Conservation (phyloP, 169 alveolate species). For the Eimeria falciformis region DNA sequence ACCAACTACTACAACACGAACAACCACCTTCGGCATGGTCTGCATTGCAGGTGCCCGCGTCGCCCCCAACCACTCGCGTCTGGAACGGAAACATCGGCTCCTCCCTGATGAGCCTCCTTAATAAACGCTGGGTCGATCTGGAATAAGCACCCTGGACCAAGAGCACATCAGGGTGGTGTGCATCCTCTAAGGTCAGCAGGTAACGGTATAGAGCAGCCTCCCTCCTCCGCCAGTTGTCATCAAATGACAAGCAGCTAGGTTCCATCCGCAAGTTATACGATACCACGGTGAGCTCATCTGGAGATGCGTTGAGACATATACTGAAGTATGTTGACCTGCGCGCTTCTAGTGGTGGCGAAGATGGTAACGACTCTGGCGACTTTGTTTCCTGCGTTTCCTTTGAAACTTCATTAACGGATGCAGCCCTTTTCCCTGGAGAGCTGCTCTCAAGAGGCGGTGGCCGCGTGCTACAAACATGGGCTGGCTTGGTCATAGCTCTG, state of each 20-base stretch:
- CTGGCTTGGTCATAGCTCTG: background rate
- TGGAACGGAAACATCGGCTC: constrained; percentile 68
- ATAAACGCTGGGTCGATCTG: constrained; percentile 38
- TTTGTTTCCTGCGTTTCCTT: background rate
- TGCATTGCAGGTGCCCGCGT: constrained; percentile 52
- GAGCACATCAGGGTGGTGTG: constrained; percentile 73
- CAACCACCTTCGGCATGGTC: constrained; percentile 60
- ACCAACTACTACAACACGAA: constrained; percentile 60
- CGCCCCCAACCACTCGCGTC: constrained; percentile 69
- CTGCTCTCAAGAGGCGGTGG: background rate
- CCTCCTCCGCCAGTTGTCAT: constrained; percentile 75
- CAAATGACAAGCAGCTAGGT: constrained; percentile 65
- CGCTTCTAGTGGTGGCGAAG: constrained; percentile 52
- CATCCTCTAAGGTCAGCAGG: constrained; percentile 52
- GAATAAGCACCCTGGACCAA: constrained; percentile 76
- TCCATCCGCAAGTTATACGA: constrained; percentile 81
- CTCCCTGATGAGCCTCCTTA: constrained; percentile 53
- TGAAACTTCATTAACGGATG: background rate
- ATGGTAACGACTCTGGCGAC: constrained; percentile 17
- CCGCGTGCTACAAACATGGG: constrained; percentile 12
- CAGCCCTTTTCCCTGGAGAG: background rate
- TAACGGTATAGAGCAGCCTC: constrained; percentile 71
- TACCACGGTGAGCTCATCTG: constrained; percentile 78
- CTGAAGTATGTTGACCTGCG: constrained; percentile 76
- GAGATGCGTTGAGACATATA: constrained; percentile 67